Evolutionary conservation across 805 yeast species (phyloP).

Genomic region (Scheffersomyces lignosus): DNA sequence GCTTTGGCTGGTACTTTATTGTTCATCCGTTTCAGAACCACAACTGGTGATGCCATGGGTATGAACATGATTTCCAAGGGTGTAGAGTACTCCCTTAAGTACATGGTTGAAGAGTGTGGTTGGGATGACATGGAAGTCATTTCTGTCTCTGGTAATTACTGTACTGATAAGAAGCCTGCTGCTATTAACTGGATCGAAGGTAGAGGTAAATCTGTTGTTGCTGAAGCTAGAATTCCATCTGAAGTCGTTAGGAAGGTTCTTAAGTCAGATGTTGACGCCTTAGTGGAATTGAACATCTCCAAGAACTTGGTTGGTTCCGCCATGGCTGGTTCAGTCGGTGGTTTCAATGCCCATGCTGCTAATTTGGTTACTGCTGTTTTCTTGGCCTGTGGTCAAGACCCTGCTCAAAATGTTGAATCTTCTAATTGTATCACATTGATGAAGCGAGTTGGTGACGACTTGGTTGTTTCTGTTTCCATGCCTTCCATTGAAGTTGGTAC

Average conservation of each 20-base stretch:
- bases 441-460: conserved; percentile 67
- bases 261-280: conserved; percentile 88
- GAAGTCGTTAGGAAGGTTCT: conserved; percentile 77
- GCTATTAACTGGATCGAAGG: conserved; percentile 99
- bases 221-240: conserved; percentile 88
- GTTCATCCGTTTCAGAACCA: conserved; percentile 92
- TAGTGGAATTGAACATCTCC: conserved; percentile 83
- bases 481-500: conserved; percentile 99
- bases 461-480: conserved; percentile 96
- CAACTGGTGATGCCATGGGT: conserved; percentile 99
- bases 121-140: conserved; percentile 92
- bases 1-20: conserved; percentile 91
- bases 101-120: conserved; percentile 85
- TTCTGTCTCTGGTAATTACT: conserved; percentile 94
- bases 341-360: conserved; percentile 98
- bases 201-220: conserved; percentile 96
- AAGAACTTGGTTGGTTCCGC: conserved; percentile 96
- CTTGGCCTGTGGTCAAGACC: conserved; percentile 97
- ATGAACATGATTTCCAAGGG: conserved; percentile 99
- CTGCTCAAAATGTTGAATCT: conserved; percentile 98
- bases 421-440: conserved; percentile 96
- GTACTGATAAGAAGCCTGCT: conserved; percentile 97
- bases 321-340: conserved; percentile 98
- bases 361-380: conserved; percentile 92
- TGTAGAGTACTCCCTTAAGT: conserved; percentile 81